A percentile compares a stretch with the other conserved stretches of the same genome.
Evolutionary conservation across 345 rosid genomes (phyloP).

Genomic region (Lepidium aucheri): DNA sequence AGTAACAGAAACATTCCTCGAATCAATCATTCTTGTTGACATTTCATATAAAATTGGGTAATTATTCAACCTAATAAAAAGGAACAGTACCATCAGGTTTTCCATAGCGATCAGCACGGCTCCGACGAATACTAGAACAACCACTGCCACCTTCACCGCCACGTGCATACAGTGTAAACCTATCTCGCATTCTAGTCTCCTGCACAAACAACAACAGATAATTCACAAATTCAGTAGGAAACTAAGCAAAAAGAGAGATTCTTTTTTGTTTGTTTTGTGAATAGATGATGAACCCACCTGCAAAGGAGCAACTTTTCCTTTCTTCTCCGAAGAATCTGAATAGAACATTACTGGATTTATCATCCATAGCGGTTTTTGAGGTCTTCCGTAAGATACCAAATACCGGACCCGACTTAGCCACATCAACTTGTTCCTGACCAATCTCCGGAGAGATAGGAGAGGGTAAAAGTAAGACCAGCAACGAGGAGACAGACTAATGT

Average conservation of each 20-base stretch:
- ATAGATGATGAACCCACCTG: conserved; percentile 17
- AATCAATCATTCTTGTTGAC: background rate
- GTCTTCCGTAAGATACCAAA: conserved; percentile 4
- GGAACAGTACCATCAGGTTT: conserved; percentile 26
- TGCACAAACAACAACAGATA: background rate
- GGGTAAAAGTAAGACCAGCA: background rate
- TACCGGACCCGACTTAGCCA: conserved; percentile 25
- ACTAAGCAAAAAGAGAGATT: background rate
- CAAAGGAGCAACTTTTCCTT: conserved; percentile 44
- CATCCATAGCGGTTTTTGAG: conserved; percentile 27
- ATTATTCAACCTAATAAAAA: too few species aligned
- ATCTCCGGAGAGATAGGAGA: background rate
- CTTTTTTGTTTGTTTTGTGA: background rate
- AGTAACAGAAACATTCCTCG: background rate
- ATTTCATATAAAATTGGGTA: background rate
- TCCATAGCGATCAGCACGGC: conserved; percentile 30
- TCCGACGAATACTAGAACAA: conserved; percentile 28
- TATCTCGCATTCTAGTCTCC: conserved; percentile 48
- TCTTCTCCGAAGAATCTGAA: conserved; percentile 38
- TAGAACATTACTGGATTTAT: background rate
- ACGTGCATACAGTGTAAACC: conserved; percentile 29
- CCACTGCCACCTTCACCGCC: conserved; percentile 36
- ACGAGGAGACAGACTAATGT: background rate
- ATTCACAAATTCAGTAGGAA: background rate
- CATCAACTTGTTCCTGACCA: background rate